Conservation (phyloP, 2,329 filamentous ascomycete genomes). For the Neurospora crassa region DNA sequence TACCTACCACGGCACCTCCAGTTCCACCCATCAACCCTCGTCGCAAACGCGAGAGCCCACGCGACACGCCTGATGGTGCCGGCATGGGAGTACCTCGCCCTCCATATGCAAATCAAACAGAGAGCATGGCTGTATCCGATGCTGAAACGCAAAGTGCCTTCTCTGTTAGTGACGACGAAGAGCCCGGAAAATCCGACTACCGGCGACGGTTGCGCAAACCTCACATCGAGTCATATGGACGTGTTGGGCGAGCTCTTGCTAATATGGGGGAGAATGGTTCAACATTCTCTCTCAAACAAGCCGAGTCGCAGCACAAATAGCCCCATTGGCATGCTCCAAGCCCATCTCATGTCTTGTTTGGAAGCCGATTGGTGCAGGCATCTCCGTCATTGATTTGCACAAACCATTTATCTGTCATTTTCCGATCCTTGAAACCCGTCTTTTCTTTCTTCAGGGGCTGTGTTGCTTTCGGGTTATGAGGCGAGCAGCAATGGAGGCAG, state of each 20-base stretch:
- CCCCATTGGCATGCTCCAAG: slow-evolving; percentile 27
- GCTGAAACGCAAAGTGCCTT: slow-evolving; percentile 21
- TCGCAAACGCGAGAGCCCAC: slow-evolving; percentile 30
- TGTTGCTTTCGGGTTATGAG: not conserved
- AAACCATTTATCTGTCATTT: slow-evolving; percentile 1
- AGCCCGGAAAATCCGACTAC: slow-evolving; percentile 23
- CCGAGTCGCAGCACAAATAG: slow-evolving; percentile 19
- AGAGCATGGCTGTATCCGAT: slow-evolving; percentile 9
- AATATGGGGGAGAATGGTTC: slow-evolving; percentile 18
- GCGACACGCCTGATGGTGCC: slow-evolving; percentile 29
- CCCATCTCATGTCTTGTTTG: not conserved
- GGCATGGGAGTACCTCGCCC: slow-evolving; percentile 24
- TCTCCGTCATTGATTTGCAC: not conserved
- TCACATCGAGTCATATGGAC: slow-evolving; percentile 28
- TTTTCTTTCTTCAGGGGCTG: slow-evolving; percentile 5
- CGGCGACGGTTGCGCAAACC: slow-evolving; percentile 35
- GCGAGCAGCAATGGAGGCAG: slow-evolving; percentile 2
- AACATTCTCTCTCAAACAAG: slow-evolving; percentile 20
- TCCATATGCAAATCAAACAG: slow-evolving; percentile 17
- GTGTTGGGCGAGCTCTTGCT: slow-evolving; percentile 9
- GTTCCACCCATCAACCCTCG: slow-evolving; percentile 51
- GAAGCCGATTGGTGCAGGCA: not conserved
- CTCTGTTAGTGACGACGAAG: slow-evolving; percentile 31
- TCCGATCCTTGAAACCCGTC: slow-evolving; percentile 1
- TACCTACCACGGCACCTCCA: slow-evolving; percentile 32